phyloP scores from a whole-genome alignment of 148 eudicot species.

The Rhododendron vialii region DNA sequence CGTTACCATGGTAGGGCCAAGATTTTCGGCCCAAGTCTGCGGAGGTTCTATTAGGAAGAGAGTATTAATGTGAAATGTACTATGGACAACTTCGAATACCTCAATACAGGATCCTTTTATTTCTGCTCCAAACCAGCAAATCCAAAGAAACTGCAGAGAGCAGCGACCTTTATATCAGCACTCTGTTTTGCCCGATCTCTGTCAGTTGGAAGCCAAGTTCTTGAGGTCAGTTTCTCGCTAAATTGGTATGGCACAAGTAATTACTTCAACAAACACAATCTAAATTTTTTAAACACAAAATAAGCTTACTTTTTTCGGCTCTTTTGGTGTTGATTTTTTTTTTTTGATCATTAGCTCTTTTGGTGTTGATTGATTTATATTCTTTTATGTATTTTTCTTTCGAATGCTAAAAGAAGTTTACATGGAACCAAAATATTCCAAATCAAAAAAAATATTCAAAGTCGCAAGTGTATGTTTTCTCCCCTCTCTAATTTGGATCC shows the following conservation, averaged over 20 bases:
- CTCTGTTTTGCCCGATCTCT: slow-evolving; percentile 30
- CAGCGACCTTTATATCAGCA: slow-evolving; percentile 29
- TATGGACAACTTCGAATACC: slow-evolving; percentile 16
- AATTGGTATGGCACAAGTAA: not conserved
- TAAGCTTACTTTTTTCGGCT: no score
- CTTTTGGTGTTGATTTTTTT: no score
- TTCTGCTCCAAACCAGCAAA: slow-evolving; percentile 20
- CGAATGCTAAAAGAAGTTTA: no score
- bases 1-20: slow-evolving; percentile 17
- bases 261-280: no score
- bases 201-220: slow-evolving; percentile 29
- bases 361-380: no score
- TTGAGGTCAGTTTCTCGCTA: slow-evolving; percentile 27
- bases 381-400: no score
- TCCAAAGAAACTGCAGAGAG: slow-evolving; percentile 7
- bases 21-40: slow-evolving; percentile 39
- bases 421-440: no score
- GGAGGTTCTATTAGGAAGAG: slow-evolving; percentile 36
- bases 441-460: no score
- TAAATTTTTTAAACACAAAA: no score
- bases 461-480: no score
- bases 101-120: slow-evolving; percentile 38
- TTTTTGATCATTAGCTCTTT: no score
- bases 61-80: slow-evolving; percentile 15
- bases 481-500: no score